Evolutionary conservation across 768 basidiomycete species (phyloP), one percentile per base, ranked within the genome.

Genomic region (Obba rivulosa): DNA sequence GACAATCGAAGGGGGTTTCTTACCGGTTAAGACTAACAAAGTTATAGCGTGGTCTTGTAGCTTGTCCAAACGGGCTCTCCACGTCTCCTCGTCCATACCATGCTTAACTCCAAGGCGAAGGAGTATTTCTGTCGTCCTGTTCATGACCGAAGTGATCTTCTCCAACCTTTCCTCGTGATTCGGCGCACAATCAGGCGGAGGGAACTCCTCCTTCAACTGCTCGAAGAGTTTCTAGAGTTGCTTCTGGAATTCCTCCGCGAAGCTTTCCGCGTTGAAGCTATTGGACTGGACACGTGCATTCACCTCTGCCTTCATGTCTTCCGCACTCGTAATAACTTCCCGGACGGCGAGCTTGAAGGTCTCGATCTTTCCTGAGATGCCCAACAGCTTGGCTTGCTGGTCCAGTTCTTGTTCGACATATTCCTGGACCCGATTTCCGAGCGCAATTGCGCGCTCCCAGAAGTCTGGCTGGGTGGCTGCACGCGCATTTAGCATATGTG

Each of bases 161-260:
- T 9, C 46, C 16, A 48, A 52, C 2, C 67, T 58, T 22, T 61
- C 46, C 28, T 55, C 60, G 44, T 69, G 66, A 11, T 56, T 46
- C 4, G 66, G 62, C 8, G 66, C 65, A 24, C 64, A 34, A 25
- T 66, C 56, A 3, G 69, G 64, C 1, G 63, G 49, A 2, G 64
- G 57, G 43, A 74, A 67, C 39, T 34, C 42, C 2, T 35, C 36
- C 41, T 55, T 24, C 9, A 66, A 45, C 41, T 67, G 64, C 3
- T 55, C 57, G 28, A 64, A 47, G 20, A 70, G 46, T 8, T 16
- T 17, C 22, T 21, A 16, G n/a, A 57, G 46, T 8, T 31, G 28
- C 28, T 5, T 31, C 28, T 31, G 7, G 13, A 31, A 13, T 7
- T 31, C 28, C 13, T 13, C 28, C 13, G 7, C 13, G 28, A 31